Conservation (phyloP, 2,329 filamentous ascomycete species). For the Hymenoscyphus linearis region DNA sequence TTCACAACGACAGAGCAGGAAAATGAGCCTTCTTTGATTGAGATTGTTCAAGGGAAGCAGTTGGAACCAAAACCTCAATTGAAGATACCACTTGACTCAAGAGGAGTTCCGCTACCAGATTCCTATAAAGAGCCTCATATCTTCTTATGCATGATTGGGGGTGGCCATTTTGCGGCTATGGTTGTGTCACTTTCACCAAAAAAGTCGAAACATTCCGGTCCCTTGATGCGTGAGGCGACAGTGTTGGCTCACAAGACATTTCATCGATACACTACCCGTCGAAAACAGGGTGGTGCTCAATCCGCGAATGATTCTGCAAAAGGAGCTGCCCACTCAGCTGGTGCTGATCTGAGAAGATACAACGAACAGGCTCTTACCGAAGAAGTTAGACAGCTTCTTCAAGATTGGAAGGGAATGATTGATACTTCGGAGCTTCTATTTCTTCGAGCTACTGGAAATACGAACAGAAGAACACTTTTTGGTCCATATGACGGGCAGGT, state of each 20-base stretch:
- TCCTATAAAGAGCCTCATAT: slow-evolving; percentile 72
- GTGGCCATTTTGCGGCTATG: slow-evolving; percentile 97
- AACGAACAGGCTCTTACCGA: slow-evolving; percentile 86
- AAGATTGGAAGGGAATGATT: slow-evolving; percentile 80
- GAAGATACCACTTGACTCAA: slow-evolving; percentile 44
- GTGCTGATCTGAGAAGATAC: slow-evolving; percentile 82
- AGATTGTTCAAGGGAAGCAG: slow-evolving; percentile 72
- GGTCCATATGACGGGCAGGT: slow-evolving; percentile 89
- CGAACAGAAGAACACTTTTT: slow-evolving; percentile 82
- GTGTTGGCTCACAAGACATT: slow-evolving; percentile 96
- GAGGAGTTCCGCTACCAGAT: slow-evolving; percentile 49
- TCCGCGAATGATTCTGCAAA: slow-evolving; percentile 93
- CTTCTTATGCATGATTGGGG: slow-evolving; percentile 97
- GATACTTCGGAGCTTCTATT: slow-evolving; percentile 83
- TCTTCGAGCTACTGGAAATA: slow-evolving; percentile 79
- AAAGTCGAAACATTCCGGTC: slow-evolving; percentile 62
- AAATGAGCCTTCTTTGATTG: slow-evolving; percentile 54
- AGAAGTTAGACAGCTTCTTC: slow-evolving; percentile 77
- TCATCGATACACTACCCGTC: slow-evolving; percentile 90
- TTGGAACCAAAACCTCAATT: slow-evolving; percentile 54
- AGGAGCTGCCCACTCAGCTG: slow-evolving; percentile 88
- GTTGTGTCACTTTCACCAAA: slow-evolving; percentile 83
- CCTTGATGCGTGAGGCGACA: slow-evolving; percentile 77
- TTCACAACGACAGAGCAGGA: slow-evolving; percentile 69
- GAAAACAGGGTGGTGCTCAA: slow-evolving; percentile 94